These are phyloP conservation scores for Aristolochia californica DNA, from an alignment of 164 flowering plant genomes.

Conservation along the genomic window DNA sequence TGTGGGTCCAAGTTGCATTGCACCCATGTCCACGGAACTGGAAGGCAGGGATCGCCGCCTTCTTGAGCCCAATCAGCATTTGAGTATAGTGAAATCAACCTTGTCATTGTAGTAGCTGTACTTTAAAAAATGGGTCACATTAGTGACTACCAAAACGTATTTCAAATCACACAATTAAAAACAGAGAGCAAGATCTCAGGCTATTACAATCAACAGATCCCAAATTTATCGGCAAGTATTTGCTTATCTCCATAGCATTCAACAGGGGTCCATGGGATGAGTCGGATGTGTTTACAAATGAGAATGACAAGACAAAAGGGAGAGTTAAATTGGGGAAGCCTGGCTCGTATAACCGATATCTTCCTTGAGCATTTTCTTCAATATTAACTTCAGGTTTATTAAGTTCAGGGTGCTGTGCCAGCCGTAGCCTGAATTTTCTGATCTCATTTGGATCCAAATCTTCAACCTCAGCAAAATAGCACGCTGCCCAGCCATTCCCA, in stretches of 20 bases:
- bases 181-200: background rate
- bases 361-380: slow-evolving; percentile 89
- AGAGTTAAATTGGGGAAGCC: slow-evolving; percentile 69
- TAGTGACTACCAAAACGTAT: slow-evolving; percentile 2
- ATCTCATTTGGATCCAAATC: slow-evolving; percentile 54
- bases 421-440: slow-evolving; percentile 67
- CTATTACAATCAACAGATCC: slow-evolving; percentile 77
- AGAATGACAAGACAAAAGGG: slow-evolving; percentile 75
- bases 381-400: slow-evolving; percentile 75
- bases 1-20: slow-evolving; percentile 64
- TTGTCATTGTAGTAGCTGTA: slow-evolving; percentile 42
- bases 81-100: slow-evolving; percentile 38
- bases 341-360: slow-evolving; percentile 80
- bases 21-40: slow-evolving; percentile 93
- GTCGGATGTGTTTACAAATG: slow-evolving; percentile 59
- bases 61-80: slow-evolving; percentile 75
- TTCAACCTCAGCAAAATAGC: slow-evolving; percentile 91
- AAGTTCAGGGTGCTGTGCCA: slow-evolving; percentile 57
- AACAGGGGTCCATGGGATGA: slow-evolving; percentile 84
- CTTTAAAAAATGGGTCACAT: slow-evolving; percentile 8
- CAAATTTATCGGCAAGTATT: slow-evolving; percentile 57
- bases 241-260: slow-evolving; percentile 94
- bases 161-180: background rate
- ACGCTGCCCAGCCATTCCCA: slow-evolving; percentile 83
- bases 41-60: slow-evolving; percentile 95